These are phyloP conservation scores for Rhizophagus clarus DNA, from an alignment of 192 early-diverging fungal species.

Conservation along the genomic window DNA sequence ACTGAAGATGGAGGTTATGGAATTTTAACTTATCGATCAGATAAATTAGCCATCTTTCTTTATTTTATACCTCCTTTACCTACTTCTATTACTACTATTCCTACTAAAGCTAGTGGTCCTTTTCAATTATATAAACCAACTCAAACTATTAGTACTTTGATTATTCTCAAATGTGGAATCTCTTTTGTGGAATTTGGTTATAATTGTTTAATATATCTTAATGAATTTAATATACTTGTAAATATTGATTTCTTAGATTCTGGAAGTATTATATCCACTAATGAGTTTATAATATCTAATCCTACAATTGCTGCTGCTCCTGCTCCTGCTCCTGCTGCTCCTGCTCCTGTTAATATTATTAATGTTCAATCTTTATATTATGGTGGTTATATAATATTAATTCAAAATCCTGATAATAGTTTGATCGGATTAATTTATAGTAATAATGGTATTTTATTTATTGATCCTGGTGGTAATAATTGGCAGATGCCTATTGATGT, in stretches of 20 bases:
- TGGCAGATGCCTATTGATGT: neutral
- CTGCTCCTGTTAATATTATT: neutral
- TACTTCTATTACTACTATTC: too few relatives aligned
- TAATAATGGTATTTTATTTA: neutral
- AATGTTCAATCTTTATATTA: neutral
- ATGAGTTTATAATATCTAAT: neutral
- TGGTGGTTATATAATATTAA: conserved; percentile 4
- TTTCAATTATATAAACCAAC: conserved; percentile 14
- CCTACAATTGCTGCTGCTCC: neutral
- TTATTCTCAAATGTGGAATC: neutral
- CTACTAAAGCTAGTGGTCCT: neutral
- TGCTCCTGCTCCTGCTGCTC: neutral
- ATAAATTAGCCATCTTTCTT: neutral
- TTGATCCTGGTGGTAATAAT: neutral
- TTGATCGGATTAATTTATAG: neutral
- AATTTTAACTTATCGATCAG: neutral
- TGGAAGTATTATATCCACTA: neutral
- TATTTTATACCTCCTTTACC: neutral
- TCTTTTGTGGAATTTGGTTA: neutral
- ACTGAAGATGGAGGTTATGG: conserved; percentile 11
- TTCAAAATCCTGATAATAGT: neutral
- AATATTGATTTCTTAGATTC: neutral
- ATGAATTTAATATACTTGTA: neutral
- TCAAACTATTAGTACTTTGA: neutral
- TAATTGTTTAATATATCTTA: conserved; percentile 6